Percentiles rank a stretch among this genome's conserved stretches.
These are phyloP conservation scores for Saccharomycopsis fermentans DNA, from an alignment of 805 yeast species.

Conservation along the genomic window DNA sequence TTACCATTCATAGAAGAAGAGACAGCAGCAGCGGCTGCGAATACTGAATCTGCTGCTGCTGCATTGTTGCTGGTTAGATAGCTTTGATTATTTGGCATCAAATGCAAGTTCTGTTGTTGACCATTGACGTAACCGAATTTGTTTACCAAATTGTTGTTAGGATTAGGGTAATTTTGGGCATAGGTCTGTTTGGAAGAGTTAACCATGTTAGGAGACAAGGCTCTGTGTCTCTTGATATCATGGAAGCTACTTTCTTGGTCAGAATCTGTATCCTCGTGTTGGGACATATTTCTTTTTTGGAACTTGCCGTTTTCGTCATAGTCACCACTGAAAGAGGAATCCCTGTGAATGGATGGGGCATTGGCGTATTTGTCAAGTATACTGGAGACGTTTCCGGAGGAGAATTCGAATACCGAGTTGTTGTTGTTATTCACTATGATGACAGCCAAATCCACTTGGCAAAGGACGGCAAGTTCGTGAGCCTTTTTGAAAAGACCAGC, in stretches of 20 bases:
- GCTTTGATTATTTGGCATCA: background rate
- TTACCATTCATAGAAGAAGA: constrained; percentile 11
- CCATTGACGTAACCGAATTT: constrained; percentile 6
- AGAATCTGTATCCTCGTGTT: constrained; percentile 15
- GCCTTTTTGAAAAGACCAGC: constrained; percentile 79
- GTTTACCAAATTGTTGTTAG: constrained; percentile 1
- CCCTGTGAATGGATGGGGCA: constrained; percentile 35
- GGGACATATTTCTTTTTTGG: constrained; percentile 12
- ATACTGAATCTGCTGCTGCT: background rate
- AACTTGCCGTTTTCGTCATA: constrained; percentile 23
- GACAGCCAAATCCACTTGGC: constrained; percentile 89
- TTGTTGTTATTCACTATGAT: constrained; percentile 77
- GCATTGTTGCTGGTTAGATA: constrained; percentile 6
- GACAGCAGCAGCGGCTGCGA: constrained; percentile 14
- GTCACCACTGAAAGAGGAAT: constrained; percentile 58
- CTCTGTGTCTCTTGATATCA: constrained; percentile 18
- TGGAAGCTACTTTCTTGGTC: constrained; percentile 12
- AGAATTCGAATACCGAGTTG: constrained; percentile 69
- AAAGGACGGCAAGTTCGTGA: constrained; percentile 62
- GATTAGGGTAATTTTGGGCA: constrained; percentile 14
- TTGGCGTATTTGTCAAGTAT: constrained; percentile 34
- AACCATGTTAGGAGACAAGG: constrained; percentile 1
- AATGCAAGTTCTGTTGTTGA: constrained; percentile 1
- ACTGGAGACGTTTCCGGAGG: constrained; percentile 54
- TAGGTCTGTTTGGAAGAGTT: background rate